phyloP scores from a whole-genome alignment of 768 basidiomycete genomes.

The Mycena epipterygia region DNA sequence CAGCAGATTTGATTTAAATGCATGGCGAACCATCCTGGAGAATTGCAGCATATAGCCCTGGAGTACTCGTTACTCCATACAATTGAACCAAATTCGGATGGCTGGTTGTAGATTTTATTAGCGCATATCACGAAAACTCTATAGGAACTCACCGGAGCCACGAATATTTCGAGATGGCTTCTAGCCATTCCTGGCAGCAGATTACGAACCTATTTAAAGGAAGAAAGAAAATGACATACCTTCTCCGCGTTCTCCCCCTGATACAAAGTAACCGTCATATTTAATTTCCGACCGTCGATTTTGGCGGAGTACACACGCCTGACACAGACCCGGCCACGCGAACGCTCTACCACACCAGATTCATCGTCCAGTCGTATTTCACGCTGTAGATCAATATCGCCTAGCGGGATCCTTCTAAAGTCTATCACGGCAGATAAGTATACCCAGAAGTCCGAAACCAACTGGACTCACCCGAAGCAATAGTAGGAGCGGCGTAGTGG shows the following conservation, averaged over 20 bases:
- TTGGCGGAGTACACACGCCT: not conserved
- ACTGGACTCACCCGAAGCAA: not conserved
- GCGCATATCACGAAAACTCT: not conserved
- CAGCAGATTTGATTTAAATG: not conserved
- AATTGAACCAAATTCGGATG: conserved; percentile 6
- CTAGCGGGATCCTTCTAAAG: conserved; percentile 1
- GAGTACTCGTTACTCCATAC: not conserved
- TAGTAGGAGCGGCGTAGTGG: not conserved
- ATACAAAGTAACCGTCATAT: conserved; percentile 2
- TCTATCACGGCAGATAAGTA: not conserved
- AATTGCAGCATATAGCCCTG: not conserved
- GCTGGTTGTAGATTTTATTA: not conserved
- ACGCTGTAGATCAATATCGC: not conserved
- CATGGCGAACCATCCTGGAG: not conserved
- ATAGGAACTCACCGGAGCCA: not conserved
- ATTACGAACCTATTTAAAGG: not conserved
- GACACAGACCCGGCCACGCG: not conserved
- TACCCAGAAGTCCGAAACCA: not conserved
- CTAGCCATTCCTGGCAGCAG: not conserved
- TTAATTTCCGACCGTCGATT: not conserved
- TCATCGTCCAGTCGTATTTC: not conserved
- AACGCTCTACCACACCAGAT: not conserved
- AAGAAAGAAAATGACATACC: not conserved
- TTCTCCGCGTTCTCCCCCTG: not conserved
- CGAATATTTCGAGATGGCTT: not conserved